These are phyloP conservation scores for Tylopilus sp. DNA, from an alignment of 768 basidiomycete genomes.

Conservation along the genomic window DNA sequence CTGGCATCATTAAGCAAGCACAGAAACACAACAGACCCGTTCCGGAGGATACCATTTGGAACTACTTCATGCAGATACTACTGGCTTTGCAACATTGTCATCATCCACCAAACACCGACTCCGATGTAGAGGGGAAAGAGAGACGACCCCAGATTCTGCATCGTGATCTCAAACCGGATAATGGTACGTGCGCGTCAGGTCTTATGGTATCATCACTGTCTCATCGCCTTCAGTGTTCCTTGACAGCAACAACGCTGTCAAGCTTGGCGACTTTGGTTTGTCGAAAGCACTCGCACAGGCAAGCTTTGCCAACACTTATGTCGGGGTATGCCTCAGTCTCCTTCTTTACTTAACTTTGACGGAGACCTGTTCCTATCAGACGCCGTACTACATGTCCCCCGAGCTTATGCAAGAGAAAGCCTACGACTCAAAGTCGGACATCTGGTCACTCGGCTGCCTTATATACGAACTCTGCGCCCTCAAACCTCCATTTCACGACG, in stretches of 20 bases:
- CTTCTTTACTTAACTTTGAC: background rate
- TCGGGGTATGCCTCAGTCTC: conserved; percentile 62
- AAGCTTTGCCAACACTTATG: conserved; percentile 93
- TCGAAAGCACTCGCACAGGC: conserved; percentile 90
- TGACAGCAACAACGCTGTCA: conserved; percentile 71
- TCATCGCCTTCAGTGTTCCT: conserved; percentile 75
- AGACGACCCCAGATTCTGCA: conserved; percentile 79
- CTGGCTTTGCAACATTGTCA: conserved; percentile 92
- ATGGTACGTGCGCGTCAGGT: conserved; percentile 52
- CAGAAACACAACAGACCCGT: conserved; percentile 65
- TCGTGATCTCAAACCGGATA: conserved; percentile 96
- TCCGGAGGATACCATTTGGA: conserved; percentile 93
- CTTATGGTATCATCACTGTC: background rate
- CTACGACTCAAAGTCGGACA: conserved; percentile 97
- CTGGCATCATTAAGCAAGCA: conserved; percentile 80
- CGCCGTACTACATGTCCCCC: conserved; percentile 99
- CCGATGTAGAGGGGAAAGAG: conserved; percentile 42
- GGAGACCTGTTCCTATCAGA: conserved; percentile 59
- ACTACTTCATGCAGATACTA: conserved; percentile 90
- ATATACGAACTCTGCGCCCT: conserved; percentile 95
- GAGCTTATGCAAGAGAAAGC: conserved; percentile 96
- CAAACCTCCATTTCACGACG: conserved; percentile 91
- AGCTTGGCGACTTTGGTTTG: conserved; percentile 92
- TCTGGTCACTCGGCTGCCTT: conserved; percentile 97
- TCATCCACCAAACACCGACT: conserved; percentile 52